Evolutionary conservation across 768 basidiomycete species (phyloP).

Genomic region (Saitozyma sp.): DNA sequence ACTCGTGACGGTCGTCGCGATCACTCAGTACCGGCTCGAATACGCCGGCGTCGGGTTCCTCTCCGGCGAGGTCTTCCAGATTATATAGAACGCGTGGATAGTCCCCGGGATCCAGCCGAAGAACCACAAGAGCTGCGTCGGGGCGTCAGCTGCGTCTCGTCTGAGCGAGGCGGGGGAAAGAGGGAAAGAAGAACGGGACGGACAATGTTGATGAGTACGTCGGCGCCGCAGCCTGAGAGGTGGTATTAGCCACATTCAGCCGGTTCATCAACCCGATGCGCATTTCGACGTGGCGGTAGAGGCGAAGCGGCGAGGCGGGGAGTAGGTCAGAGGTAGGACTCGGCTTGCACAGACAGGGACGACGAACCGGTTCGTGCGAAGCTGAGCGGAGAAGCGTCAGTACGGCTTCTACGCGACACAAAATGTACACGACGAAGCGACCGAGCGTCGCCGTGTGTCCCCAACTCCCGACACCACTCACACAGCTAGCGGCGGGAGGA

Average conservation of each 20-base stretch:
- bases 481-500: constrained; percentile 47
- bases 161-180: too few species aligned
- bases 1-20: too few species aligned
- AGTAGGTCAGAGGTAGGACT: too few species aligned
- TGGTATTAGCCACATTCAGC: too few species aligned
- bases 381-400: not conserved
- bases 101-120: constrained; percentile 60
- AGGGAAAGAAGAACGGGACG: constrained; percentile 11
- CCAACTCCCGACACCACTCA: constrained; percentile 13
- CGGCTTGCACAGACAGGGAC: too few species aligned
- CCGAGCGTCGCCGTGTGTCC: too few species aligned
- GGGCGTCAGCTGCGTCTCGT: not conserved
- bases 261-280: not conserved
- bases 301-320: not conserved
- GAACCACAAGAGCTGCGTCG: constrained; percentile 47
- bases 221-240: constrained; percentile 7
- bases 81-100: constrained; percentile 59
- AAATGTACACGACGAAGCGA: not conserved
- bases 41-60: too few species aligned
- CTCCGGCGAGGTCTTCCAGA: constrained; percentile 12
- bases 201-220: constrained; percentile 21
- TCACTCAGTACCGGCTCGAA: too few species aligned
- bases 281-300: not conserved
- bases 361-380: constrained; percentile 7
- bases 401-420: not conserved